Base-by-base conservation (phyloP, 176 grass and related monocot genomes). In the Eleusine coracana region DNA sequence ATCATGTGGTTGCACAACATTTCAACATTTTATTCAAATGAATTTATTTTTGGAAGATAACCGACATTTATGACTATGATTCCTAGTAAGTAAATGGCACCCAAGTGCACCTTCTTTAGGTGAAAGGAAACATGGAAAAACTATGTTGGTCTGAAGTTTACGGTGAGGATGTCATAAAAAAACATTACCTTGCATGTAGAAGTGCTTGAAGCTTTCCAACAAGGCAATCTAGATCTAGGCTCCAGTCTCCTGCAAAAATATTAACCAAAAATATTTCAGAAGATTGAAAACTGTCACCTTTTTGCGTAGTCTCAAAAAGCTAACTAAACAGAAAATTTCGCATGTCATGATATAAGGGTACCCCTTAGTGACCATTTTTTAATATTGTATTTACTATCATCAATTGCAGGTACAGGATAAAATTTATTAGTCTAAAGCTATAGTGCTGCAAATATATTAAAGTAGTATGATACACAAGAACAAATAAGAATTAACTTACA, bases 171-270 rank as follows among this genome's bases (percentile, higher is more conserved):
- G 52, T 28, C 18, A 55, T 70, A 21, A 62, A 59, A 58, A 59
- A 73, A 18, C 41, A 79, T 79, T 93, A 95, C 96, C 93, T 95
- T 96, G 45, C 59, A 39, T 83, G 86, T 90, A 83, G 85, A 73
- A 65, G 64, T 71, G 63, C 67, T 89, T 49, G 85, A 84, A 80
- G 82, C 44, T 87, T 87, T 94, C 90, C 93, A 98, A 79, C 91
- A 93, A 48, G 92, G 81, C 42, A 98, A 80, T 50, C 80, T 91
- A 65, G 96, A 92, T 82, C 74, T 90, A 68, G 96, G 88, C 86
- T 98, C 96, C 70, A 98, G 76, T 86, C 85, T 95, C 96, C 96
- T 98, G 84, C 46, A 88, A 68, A 88, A 59, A 68, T 20, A 85
- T 77, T 75, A 73, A 59, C 68, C 40, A 36, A 58, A 78, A 36